A percentile compares a stretch with the other conserved stretches of the same genome.
Conservation (phyloP, 2,329 filamentous ascomycete genomes). For the Penicillium nordicum region DNA sequence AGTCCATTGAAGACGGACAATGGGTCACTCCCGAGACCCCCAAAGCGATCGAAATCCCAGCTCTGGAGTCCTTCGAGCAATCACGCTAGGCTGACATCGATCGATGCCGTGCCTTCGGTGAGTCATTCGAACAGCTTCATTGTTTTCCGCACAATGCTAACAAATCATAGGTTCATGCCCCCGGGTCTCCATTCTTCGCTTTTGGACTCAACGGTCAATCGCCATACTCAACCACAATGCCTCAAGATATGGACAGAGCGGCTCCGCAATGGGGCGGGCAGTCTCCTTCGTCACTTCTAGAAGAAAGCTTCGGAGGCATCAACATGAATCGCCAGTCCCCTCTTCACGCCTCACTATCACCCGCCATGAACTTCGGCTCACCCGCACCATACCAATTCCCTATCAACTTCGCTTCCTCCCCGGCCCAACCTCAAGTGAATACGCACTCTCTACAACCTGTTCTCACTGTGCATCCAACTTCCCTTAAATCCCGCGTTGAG, state of each 20-base stretch:
- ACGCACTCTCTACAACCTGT: constrained; percentile 38
- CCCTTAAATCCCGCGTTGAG: constrained; percentile 85
- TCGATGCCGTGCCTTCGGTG: constrained; percentile 28
- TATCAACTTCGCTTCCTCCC: constrained; percentile 35
- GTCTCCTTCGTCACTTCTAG: constrained; percentile 44
- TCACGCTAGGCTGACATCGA: constrained; percentile 9
- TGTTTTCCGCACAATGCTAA: neutral
- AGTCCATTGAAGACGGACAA: constrained; percentile 38
- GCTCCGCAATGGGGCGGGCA: constrained; percentile 40
- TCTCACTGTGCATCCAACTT: constrained; percentile 63
- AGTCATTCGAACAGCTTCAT: constrained; percentile 14
- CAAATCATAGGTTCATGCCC: constrained; percentile 21
- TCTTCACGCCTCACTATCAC: constrained; percentile 37
- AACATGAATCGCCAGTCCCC: constrained; percentile 46
- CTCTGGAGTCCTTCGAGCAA: constrained; percentile 27
- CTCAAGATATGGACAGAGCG: constrained; percentile 30
- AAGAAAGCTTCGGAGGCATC: constrained; percentile 46
- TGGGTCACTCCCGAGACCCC: constrained; percentile 21
- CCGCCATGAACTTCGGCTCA: constrained; percentile 36
- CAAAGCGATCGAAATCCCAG: constrained; percentile 26
- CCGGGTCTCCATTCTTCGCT: constrained; percentile 33
- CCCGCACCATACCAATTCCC: constrained; percentile 36
- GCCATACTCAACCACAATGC: constrained; percentile 33
- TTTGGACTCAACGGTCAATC: constrained; percentile 38
- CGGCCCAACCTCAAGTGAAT: constrained; percentile 26